Conservation (phyloP, 2,329 filamentous ascomycete species). For the Penicillium sp. region DNA sequence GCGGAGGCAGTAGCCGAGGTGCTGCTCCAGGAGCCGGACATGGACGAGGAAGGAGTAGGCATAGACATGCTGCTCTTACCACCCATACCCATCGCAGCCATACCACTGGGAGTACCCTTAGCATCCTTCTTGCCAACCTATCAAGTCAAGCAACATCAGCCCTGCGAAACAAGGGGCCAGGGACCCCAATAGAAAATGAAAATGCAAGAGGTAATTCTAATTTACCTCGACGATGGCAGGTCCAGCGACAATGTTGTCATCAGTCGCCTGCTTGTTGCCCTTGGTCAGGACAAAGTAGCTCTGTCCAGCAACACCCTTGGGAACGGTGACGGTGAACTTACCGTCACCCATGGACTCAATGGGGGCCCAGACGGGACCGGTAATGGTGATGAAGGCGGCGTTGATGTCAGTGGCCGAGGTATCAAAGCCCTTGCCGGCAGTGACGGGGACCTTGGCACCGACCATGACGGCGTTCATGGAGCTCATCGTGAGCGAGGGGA, state of each 20-base stretch:
- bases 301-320: slow-evolving; percentile 27
- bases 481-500: slow-evolving; percentile 49
- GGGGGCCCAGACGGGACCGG: slow-evolving; percentile 21
- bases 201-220: background rate
- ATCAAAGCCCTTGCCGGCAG: slow-evolving; percentile 22
- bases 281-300: slow-evolving; percentile 32
- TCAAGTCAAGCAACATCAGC: slow-evolving; percentile 6
- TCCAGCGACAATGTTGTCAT: slow-evolving; percentile 33
- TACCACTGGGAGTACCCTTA: slow-evolving; percentile 3
- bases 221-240: slow-evolving; percentile 36
- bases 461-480: slow-evolving; percentile 15
- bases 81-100: slow-evolving; percentile 6
- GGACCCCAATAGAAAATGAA: background rate
- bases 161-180: background rate
- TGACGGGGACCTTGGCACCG: slow-evolving; percentile 21
- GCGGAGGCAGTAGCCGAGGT: slow-evolving; percentile 1
- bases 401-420: slow-evolving; percentile 18
- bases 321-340: slow-evolving; percentile 26
- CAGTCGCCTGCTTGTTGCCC: slow-evolving; percentile 21
- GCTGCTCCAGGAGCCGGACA: slow-evolving; percentile 3
- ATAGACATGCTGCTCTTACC: background rate
- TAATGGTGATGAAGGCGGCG: slow-evolving; percentile 25
- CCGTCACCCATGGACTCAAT: slow-evolving; percentile 10
- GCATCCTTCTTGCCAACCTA: slow-evolving; percentile 11
- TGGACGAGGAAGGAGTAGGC: background rate